Conservation (phyloP, 306 rosid species). For the Corylus americana region DNA sequence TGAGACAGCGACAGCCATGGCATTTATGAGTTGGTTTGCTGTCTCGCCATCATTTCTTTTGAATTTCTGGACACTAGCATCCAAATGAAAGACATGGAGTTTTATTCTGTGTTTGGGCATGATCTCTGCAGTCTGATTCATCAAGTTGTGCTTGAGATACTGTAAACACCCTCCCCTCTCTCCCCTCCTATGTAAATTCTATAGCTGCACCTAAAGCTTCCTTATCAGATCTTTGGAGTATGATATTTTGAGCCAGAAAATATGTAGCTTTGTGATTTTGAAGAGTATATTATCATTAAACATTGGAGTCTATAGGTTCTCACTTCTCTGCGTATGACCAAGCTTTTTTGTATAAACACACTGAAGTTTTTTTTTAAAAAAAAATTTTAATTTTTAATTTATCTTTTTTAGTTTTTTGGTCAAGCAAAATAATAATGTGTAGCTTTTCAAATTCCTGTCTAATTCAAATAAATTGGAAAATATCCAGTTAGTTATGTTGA, state of each 20-base stretch:
- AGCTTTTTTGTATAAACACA: no score
- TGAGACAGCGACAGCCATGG: conserved; percentile 63
- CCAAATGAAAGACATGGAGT: conserved; percentile 31
- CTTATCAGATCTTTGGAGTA: neutral
- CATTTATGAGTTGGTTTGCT: conserved; percentile 64
- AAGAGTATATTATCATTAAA: neutral
- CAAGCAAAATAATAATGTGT: no score
- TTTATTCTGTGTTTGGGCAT: conserved; percentile 1
- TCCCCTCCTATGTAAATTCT: neutral
- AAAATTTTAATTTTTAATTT: no score
- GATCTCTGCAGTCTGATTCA: neutral
- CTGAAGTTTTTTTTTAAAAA: no score
- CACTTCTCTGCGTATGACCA: no score
- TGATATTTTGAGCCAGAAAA: neutral
- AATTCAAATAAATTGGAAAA: no score
- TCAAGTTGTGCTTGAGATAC: neutral
- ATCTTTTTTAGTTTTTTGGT: no score
- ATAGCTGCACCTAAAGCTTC: conserved; percentile 1
- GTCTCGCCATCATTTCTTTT: conserved; percentile 55
- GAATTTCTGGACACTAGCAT: conserved; percentile 65
- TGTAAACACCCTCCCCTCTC: neutral
- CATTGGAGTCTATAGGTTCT: neutral
- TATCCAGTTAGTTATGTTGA: no score
- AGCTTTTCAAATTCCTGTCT: no score
- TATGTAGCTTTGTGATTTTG: neutral